Evolutionary conservation across 148 eudicot species (phyloP), one percentile per base, ranked within the genome.

Genomic region (Silene conica): DNA sequence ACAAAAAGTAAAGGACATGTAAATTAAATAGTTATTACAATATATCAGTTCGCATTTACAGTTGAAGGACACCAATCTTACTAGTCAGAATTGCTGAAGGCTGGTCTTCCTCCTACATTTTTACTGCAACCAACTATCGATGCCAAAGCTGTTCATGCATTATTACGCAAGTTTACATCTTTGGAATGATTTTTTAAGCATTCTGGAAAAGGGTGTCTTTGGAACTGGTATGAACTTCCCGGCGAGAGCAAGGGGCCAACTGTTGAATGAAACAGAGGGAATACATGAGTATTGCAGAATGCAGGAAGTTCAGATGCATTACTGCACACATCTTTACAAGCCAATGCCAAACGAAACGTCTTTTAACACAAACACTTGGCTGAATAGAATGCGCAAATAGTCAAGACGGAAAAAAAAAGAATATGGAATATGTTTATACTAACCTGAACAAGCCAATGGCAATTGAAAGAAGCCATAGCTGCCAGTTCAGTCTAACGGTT

Each of bases 211-310:
- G 25, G 96, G 98, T 48, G 96, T 90, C 78, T 82, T 67, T 18
- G 98, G 96, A 54, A 93, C 98, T 43, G 98, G 98, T 79, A 93
- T 89, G 34, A 81, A 67, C 73, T 93, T 93, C 55, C 98, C 98
- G 20, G 77, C 76, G 9, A 79, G 26, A 22, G 98, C 98, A 48
- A 93, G 94, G 57, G 98, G 98, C 98, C 98, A 93, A 57, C 98
- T 93, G 93, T 56, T 23, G 62, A 68, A 72, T 23, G 13, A 60
- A 74, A 9, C 1, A n/a, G 28, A 45, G 20, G 6, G 71, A 70
- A 25, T 12, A 54, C n/a, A 67, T 73, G 46, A 80, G 62, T 71
- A 74, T 46, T 15, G 8, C 56, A 21, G 6, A n/a, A n/a, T n/a
- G n/a, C n/a, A n/a, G 28, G 16, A 59, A 46, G 7, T 43, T 58